Evolutionary conservation across 768 basidiomycete species (phyloP), one percentile per base, ranked within the genome.

Genomic region (Boletus fagicola): DNA sequence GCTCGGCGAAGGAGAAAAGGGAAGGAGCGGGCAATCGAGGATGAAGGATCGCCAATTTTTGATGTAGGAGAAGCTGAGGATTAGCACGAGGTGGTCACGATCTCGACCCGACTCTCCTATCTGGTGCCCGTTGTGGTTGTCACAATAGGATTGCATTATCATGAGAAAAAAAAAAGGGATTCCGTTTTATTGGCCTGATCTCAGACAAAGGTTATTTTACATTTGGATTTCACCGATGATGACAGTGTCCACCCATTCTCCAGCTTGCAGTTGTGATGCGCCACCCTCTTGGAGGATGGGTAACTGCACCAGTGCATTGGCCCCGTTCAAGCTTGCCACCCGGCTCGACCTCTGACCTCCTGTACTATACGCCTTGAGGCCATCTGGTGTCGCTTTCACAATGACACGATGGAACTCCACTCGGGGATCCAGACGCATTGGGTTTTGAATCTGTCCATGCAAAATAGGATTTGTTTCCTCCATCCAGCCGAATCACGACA

Each of bases 261-360:
- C 90, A 5, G 67, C 73, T 44, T 80, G 75, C 46, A 90, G 56
- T 30, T 65, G 69, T 20, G 66, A 66, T n/a, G 69, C 70, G 12
- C 71, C 73, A 9, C 67, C 64, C 7, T 73, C 68, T 44, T 61
- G 69, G 51, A 71, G 60, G 33, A 76, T 69, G 3, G 92, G 92
- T 22, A 94, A 68, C 22, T 86, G 78, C 0, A 89, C 83, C 43
- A 95, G 73, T 2, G 85, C 92, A 68, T 94, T 94, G 16, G 92
- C 91, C 2, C 87, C 87, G 42, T 80, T 85, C 49, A 96, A 65
- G 62, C 92, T 94, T 13, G 87, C 87, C 5, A 88, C 86, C 24
- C 90, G 78, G 65, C 88, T 91, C 18, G 92, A 93, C 7, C 92
- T 77, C 68, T 96, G 94, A 0, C 92, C 90, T 24, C 94, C 93